phyloP scores from a whole-genome alignment of 371 early-diverging fungal species.

The Mortierella sp. region DNA sequence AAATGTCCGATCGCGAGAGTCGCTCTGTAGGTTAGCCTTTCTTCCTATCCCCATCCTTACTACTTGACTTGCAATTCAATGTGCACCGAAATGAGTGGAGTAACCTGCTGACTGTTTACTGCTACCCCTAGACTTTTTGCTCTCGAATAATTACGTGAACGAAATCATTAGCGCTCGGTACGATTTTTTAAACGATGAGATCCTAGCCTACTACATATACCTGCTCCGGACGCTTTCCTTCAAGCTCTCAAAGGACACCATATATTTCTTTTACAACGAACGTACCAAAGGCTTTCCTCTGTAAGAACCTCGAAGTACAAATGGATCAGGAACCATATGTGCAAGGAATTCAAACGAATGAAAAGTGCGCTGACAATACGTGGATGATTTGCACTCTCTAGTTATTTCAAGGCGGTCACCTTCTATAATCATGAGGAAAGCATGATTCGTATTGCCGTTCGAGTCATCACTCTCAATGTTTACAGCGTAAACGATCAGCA shows the following conservation, averaged over 20 bases:
- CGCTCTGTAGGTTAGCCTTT: slow-evolving; percentile 47
- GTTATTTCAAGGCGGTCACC: slow-evolving; percentile 61
- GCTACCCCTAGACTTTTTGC: slow-evolving; percentile 53
- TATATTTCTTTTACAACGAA: slow-evolving; percentile 63
- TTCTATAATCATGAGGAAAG: slow-evolving; percentile 67
- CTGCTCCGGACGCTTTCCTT: slow-evolving; percentile 66
- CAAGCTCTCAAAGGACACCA: slow-evolving; percentile 58
- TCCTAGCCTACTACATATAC: slow-evolving; percentile 65
- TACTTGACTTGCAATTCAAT: neutral
- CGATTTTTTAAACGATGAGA: slow-evolving; percentile 65
- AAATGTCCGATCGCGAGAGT: slow-evolving; percentile 58
- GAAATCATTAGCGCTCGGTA: slow-evolving; percentile 60
- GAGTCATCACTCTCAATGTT: slow-evolving; percentile 66
- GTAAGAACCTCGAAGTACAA: slow-evolving; percentile 14
- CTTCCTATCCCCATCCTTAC: neutral
- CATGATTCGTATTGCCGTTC: slow-evolving; percentile 70
- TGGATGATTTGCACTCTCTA: slow-evolving; percentile 6
- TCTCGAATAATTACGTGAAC: slow-evolving; percentile 69
- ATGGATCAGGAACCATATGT: no score
- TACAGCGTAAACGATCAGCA: slow-evolving; percentile 51
- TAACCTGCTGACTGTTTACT: neutral
- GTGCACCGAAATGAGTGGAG: neutral
- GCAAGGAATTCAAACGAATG: neutral
- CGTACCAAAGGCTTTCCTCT: slow-evolving; percentile 60
- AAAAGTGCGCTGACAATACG: neutral